Percentiles rank a stretch among this genome's conserved stretches.
Conservation (phyloP, 192 early-diverging fungal genomes). For the Backusella luteola region DNA sequence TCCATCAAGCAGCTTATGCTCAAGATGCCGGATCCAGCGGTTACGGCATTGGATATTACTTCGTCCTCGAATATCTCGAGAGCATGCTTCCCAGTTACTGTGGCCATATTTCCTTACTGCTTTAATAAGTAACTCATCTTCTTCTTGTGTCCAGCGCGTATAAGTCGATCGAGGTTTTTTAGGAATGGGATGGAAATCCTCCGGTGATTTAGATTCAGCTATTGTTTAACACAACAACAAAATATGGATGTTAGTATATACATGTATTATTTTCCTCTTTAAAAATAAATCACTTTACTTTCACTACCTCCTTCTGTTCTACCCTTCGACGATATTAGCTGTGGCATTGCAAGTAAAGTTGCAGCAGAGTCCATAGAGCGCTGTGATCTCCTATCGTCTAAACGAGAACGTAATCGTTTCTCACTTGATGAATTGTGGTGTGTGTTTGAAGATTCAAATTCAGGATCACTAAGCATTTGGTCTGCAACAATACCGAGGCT, state of each 20-base stretch:
- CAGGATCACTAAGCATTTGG: slow-evolving; percentile 39
- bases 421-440: neutral
- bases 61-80: slow-evolving; percentile 34
- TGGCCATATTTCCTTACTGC: slow-evolving; percentile 33
- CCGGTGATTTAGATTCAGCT: neutral
- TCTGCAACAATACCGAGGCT: slow-evolving; percentile 37
- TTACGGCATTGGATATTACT: slow-evolving; percentile 48
- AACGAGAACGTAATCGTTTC: neutral
- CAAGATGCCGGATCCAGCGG: slow-evolving; percentile 33
- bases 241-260: neutral
- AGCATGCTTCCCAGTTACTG: slow-evolving; percentile 42
- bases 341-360: slow-evolving; percentile 30
- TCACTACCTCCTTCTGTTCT: neutral
- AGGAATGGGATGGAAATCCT: neutral
- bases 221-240: neutral
- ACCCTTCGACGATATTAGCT: slow-evolving; percentile 7
- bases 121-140: slow-evolving; percentile 40
- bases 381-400: slow-evolving; percentile 32
- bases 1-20: neutral
- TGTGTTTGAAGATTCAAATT: slow-evolving; percentile 14
- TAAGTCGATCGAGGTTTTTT: slow-evolving; percentile 27
- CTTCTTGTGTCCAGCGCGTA: slow-evolving; percentile 36
- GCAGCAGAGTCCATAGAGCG: slow-evolving; percentile 39
- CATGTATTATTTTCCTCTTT: neutral
- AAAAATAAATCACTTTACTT: neutral